phyloP scores from a whole-genome alignment of 2,329 filamentous ascomycete genomes.

The Colletotrichum australisinense region DNA sequence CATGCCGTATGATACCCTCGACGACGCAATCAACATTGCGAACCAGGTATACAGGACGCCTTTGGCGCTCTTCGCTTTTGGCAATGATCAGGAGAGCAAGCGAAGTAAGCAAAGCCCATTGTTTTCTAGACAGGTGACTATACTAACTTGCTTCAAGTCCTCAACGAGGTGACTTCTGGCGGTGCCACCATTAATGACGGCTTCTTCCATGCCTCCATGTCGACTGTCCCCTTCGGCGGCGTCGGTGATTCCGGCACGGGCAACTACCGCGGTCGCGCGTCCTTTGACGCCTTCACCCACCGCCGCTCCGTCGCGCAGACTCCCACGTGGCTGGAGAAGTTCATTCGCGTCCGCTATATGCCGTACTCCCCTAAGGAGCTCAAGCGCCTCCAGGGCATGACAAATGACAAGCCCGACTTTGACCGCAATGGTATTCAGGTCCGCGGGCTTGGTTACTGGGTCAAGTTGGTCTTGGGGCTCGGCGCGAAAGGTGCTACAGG shows the following conservation, averaged over 20 bases:
- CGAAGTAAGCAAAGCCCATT: slow-evolving; percentile 66
- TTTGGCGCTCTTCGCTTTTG: slow-evolving; percentile 87
- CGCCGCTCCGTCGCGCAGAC: slow-evolving; percentile 67
- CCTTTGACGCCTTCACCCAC: slow-evolving; percentile 77
- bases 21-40: slow-evolving; percentile 85
- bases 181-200: slow-evolving; percentile 75
- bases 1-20: slow-evolving; percentile 80
- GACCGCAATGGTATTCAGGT: slow-evolving; percentile 68
- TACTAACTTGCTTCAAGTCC: slow-evolving; percentile 56
- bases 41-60: slow-evolving; percentile 87
- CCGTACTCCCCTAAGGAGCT: slow-evolving; percentile 65
- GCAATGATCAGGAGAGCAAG: slow-evolving; percentile 80
- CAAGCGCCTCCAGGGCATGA: slow-evolving; percentile 55
- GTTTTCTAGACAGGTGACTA: background rate
- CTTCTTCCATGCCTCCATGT: slow-evolving; percentile 67
- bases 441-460: slow-evolving; percentile 66
- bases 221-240: slow-evolving; percentile 83
- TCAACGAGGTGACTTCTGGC: slow-evolving; percentile 73
- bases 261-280: slow-evolving; percentile 81
- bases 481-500: slow-evolving; percentile 62
- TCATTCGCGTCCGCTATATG: slow-evolving; percentile 77
- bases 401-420: slow-evolving; percentile 65
- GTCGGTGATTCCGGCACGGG: slow-evolving; percentile 84
- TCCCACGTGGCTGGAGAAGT: slow-evolving; percentile 73
- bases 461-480: slow-evolving; percentile 61